phyloP scores from a whole-genome alignment of 345 rosid genomes.

The Aurinia saxatilis region DNA sequence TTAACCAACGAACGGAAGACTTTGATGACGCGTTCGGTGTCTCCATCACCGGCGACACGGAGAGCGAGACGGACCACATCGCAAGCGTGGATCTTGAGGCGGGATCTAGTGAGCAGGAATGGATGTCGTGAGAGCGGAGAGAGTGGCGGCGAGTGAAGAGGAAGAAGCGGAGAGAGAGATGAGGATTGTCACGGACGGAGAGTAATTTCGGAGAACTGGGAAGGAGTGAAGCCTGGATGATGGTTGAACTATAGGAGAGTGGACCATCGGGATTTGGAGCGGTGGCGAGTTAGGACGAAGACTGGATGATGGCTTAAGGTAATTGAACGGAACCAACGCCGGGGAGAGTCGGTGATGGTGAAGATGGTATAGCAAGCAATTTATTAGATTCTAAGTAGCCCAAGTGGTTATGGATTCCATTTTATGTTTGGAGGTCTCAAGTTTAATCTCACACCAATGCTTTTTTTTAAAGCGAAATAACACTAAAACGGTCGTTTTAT shows the following conservation, averaged over 20 bases:
- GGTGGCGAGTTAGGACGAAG: constrained; percentile 54
- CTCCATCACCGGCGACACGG: too few species aligned
- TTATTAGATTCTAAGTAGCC: too few species aligned
- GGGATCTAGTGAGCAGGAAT: constrained; percentile 58
- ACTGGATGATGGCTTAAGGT: constrained; percentile 20
- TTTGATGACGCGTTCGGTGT: constrained; percentile 18
- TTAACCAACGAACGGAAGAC: constrained; percentile 42
- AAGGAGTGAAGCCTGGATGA: constrained; percentile 46
- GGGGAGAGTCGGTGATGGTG: too few species aligned
- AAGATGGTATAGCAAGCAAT: too few species aligned
- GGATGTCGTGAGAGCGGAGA: constrained; percentile 51
- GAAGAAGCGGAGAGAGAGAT: constrained; percentile 66
- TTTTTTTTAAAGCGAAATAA: too few species aligned
- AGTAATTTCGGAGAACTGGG: constrained; percentile 57
- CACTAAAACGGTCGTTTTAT: too few species aligned
- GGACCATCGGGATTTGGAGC: constrained; percentile 78
- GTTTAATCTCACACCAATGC: too few species aligned
- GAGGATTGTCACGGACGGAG: constrained; percentile 50
- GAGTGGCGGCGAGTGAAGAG: constrained; percentile 53
- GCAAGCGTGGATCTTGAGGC: constrained; percentile 51
- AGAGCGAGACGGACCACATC: constrained; percentile 37
- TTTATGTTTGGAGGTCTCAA: too few species aligned
- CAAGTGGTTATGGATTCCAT: too few species aligned
- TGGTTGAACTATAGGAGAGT: constrained; percentile 53
- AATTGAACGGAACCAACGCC: too few species aligned